Conservation (phyloP, 495 filamentous ascomycete genomes). For the Talaromyces stipitatus region DNA sequence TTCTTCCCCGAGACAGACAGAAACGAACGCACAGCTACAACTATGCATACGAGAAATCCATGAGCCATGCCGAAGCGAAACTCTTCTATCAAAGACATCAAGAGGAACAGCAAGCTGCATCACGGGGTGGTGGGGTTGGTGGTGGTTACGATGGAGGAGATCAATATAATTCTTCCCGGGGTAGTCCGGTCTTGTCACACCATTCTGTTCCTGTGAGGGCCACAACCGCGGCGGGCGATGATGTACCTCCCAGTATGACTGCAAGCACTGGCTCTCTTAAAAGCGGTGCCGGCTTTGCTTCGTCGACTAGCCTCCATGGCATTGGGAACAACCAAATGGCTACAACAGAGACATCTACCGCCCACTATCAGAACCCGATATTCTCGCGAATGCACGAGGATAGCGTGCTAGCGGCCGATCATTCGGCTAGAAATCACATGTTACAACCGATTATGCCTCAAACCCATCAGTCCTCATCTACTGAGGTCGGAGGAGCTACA, state of each 20-base stretch:
- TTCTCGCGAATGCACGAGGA: conserved; percentile 13
- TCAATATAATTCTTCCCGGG: conserved; percentile 15
- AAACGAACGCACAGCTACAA: conserved; percentile 79
- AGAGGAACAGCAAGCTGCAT: conserved; percentile 27
- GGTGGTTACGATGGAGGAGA: not conserved
- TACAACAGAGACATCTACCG: not conserved
- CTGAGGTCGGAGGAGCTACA: not conserved
- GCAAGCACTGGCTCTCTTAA: conserved; percentile 6
- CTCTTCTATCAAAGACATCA: conserved; percentile 91
- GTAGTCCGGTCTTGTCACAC: conserved; percentile 14
- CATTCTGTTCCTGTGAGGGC: conserved; percentile 7
- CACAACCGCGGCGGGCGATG: not conserved
- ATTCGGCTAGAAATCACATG: conserved; percentile 35
- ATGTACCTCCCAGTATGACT: conserved; percentile 5
- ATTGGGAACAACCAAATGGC: not conserved
- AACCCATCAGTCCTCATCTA: not conserved
- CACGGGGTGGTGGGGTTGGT: not conserved
- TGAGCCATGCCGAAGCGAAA: conserved; percentile 87
- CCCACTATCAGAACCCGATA: not conserved
- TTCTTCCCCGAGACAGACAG: conserved; percentile 68
- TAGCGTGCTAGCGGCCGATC: conserved; percentile 32
- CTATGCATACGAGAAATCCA: conserved; percentile 79
- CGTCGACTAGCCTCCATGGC: not conserved
- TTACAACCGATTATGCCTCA: not conserved
- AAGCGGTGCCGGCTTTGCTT: conserved; percentile 7